Evolutionary conservation across 768 basidiomycete species (phyloP), one percentile per base, ranked within the genome.

Genomic region (Rhizopogon vesiculosus): DNA sequence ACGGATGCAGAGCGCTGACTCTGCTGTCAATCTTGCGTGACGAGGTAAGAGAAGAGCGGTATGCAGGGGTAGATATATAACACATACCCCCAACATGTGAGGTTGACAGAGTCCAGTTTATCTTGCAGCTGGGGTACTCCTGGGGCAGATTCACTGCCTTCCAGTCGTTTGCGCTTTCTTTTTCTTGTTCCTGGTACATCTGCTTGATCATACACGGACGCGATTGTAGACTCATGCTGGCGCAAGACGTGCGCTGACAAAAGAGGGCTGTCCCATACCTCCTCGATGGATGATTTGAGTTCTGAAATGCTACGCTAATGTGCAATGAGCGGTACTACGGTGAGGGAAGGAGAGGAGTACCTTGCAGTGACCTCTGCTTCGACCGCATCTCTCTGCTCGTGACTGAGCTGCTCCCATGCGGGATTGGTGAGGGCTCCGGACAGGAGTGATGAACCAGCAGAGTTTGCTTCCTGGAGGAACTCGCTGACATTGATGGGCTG

Each of bases 51-150:
- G 42, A 19, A 42, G 15, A 2, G 15, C 15, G 13, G 39, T 57
- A 53, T 10, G 35, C 25, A 45, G 29, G 5, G 6, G 29, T 7
- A 22, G 16, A 41, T 13, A 69, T 25, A 25, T 25, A 25, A 4
- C 25, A 25, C 85, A 58, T 62, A 89, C 88, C 76, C 77, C 81
- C 84, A 89, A 60, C 83, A 79, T 41, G 71, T 76, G 19, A 91
- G 74, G 42, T 78, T 66, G 15, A 84, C 69, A 3, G 62, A 60
- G 10, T 83, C 81, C n/a, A 91, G 64, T 18, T 72, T 72, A 44
- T 74, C 69, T 62, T 84, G 79, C 5, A 91, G 61, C 2, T 65
- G 65, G 1, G 68, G 62, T 1, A 85, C 77, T 28, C 85, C 82
- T 7, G 76, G 68, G 4, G 71, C 65, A 44, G 78, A 73, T n/a